A percentile compares a stretch with the other conserved stretches of the same genome.
Evolutionary conservation across 768 basidiomycete species (phyloP).

Genomic region (Phaeotremella skinneri): DNA sequence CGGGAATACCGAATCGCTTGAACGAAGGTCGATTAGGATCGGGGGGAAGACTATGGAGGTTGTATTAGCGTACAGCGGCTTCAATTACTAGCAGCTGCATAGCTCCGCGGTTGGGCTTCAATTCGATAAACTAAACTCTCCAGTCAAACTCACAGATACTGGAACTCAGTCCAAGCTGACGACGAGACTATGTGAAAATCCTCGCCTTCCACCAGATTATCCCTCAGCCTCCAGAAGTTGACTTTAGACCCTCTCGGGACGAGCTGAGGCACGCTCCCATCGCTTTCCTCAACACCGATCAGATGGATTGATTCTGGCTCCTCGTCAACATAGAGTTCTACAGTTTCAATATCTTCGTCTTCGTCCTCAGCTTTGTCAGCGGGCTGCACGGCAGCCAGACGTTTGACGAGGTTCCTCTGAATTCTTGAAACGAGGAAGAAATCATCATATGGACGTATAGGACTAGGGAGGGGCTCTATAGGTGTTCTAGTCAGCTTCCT

Average conservation of each 20-base stretch:
- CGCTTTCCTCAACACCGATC: constrained; percentile 56
- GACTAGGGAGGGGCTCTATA: neutral
- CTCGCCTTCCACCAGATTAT: constrained; percentile 61
- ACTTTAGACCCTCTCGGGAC: neutral
- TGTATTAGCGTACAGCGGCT: no score
- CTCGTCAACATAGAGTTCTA: neutral
- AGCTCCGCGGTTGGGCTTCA: no score
- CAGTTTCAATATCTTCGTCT: neutral
- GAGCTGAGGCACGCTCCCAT: constrained; percentile 57
- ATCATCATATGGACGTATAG: neutral
- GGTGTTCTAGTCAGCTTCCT: neutral
- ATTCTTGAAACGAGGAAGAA: neutral
- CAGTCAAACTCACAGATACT: constrained; percentile 62
- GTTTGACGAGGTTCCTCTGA: neutral
- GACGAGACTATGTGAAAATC: constrained; percentile 74
- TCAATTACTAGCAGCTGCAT: no score
- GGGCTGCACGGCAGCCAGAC: neutral
- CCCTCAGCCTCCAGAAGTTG: constrained; percentile 66
- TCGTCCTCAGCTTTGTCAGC: neutral
- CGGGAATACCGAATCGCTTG: constrained; percentile 24
- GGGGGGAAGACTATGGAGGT: constrained; percentile 33
- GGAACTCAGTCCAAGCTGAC: constrained; percentile 67
- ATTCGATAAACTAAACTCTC: no score
- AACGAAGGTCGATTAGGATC: constrained; percentile 17
- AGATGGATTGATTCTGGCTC: constrained; percentile 9